A percentile compares a stretch with the other conserved stretches of the same genome.
These are phyloP conservation scores for Sindora glabra DNA, from an alignment of 306 rosid genomes.

Conservation along the genomic window DNA sequence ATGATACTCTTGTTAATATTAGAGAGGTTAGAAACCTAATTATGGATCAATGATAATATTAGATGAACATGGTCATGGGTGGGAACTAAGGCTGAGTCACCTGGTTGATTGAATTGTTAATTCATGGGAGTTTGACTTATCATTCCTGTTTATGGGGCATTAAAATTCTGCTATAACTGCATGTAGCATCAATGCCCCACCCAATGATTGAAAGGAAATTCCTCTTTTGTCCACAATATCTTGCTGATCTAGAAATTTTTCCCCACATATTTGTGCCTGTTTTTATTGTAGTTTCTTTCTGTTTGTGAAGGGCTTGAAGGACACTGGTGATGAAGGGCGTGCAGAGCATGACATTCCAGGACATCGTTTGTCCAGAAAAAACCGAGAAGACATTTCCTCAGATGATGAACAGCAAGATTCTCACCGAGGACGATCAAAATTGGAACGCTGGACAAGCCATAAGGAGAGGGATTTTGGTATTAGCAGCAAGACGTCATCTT, in stretches of 20 bases:
- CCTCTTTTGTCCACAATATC: constrained; percentile 3
- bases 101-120: background rate
- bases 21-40: too few species aligned
- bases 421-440: constrained; percentile 77
- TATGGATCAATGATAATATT: background rate
- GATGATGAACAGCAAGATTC: constrained; percentile 78
- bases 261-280: background rate
- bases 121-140: background rate
- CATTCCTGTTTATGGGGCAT: background rate
- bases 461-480: constrained; percentile 66
- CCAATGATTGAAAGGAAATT: too few species aligned
- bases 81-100: constrained; percentile 1
- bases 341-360: constrained; percentile 42
- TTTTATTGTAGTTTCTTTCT: constrained; percentile 13
- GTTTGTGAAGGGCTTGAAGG: constrained; percentile 63
- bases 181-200: background rate
- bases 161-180: background rate
- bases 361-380: constrained; percentile 52
- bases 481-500: constrained; percentile 52
- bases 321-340: constrained; percentile 37
- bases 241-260: constrained; percentile 11
- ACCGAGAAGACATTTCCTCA: constrained; percentile 47
- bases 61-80: background rate
- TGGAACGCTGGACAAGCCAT: constrained; percentile 99
- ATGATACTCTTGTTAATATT: background rate